A percentile compares a stretch with the other conserved stretches of the same genome.
phyloP scores from a whole-genome alignment of 225 moss, liverwort and hornwort genomes.

The Marchantia paleacea region DNA sequence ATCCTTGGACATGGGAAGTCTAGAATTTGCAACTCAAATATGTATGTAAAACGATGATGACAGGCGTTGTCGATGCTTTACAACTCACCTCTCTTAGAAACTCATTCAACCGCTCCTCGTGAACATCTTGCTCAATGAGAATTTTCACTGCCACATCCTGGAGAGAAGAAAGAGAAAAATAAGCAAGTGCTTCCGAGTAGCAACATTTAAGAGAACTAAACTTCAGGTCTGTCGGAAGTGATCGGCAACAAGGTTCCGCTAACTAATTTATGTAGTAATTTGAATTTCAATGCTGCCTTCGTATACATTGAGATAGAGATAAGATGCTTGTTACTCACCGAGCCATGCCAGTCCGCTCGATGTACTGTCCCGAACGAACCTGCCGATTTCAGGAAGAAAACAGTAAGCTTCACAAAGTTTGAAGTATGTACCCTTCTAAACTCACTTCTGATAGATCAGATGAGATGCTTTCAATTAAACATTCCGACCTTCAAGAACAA shows the following conservation, averaged over 20 bases:
- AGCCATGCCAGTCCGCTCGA: conserved; percentile 56
- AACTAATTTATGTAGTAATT: background rate
- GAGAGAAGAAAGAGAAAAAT: background rate
- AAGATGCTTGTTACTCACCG: conserved; percentile 35
- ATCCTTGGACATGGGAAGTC: background rate
- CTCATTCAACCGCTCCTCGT: conserved; percentile 47
- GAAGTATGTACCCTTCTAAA: too few relatives aligned
- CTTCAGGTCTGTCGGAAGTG: too few relatives aligned
- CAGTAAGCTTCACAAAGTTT: background rate
- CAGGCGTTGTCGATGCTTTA: background rate
- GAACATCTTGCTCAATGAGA: conserved; percentile 54
- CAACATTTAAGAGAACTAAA: too few relatives aligned
- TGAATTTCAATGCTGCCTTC: background rate
- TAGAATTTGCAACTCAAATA: background rate
- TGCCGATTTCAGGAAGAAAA: conserved; percentile 12
- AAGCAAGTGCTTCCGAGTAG: background rate
- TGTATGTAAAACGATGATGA: background rate
- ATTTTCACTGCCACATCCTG: conserved; percentile 68
- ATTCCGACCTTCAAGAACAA: background rate
- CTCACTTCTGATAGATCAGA: too few relatives aligned
- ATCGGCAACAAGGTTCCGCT: background rate
- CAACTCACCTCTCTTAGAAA: conserved; percentile 52
- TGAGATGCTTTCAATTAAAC: background rate
- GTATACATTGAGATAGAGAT: background rate
- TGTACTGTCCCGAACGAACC: conserved; percentile 58